Conservation (phyloP, 2,329 filamentous ascomycete species). For the Sclerotinia subarctica region DNA sequence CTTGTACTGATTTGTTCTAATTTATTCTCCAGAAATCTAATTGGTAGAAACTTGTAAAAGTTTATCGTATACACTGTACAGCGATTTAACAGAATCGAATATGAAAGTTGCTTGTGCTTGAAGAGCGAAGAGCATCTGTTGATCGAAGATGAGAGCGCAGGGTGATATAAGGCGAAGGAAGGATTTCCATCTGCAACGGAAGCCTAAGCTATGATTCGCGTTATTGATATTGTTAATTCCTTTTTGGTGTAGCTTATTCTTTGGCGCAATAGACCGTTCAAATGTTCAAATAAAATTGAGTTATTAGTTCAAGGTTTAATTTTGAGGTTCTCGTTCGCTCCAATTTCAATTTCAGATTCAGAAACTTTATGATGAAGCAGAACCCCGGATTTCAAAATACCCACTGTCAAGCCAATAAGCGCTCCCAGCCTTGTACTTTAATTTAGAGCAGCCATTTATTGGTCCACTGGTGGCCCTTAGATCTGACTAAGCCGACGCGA, state of each 20-base stretch:
- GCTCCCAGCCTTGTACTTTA: conserved; percentile 9
- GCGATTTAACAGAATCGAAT: neutral
- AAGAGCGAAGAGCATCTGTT: neutral
- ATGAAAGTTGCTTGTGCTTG: conserved; percentile 2
- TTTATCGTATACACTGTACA: neutral
- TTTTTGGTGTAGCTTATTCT: neutral
- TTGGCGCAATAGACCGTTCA: neutral
- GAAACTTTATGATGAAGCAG: conserved; percentile 4
- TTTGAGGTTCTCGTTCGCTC: neutral
- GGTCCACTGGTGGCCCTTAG: neutral
- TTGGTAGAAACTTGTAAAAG: neutral
- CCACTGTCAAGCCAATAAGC: neutral
- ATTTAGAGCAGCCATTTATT: neutral
- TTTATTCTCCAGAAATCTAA: neutral
- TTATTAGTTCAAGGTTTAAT: neutral
- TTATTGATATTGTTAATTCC: neutral
- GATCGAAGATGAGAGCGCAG: neutral
- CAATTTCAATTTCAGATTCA: conserved; percentile 5
- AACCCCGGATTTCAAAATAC: conserved; percentile 14
- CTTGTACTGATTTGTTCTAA: neutral
- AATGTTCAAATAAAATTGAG: neutral
- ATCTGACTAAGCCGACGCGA: conserved; percentile 8
- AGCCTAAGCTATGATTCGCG: neutral
- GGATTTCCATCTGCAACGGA: neutral
- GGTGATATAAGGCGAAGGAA: neutral